These are phyloP conservation scores for Agaricus subrufescens DNA, from an alignment of 768 basidiomycete genomes.

Conservation along the genomic window DNA sequence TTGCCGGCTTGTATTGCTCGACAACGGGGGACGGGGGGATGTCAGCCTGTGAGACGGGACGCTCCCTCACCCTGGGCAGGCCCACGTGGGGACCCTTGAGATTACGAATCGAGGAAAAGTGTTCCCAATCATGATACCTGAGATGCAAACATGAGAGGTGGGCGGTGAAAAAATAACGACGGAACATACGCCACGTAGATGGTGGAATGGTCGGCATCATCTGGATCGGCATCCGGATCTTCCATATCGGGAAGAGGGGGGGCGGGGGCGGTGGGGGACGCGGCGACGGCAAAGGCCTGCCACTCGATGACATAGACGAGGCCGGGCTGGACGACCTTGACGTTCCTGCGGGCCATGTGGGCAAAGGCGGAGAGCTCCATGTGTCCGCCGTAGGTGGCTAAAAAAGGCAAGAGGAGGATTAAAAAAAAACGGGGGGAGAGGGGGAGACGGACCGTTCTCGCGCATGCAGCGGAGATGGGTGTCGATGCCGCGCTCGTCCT, in stretches of 20 bases:
- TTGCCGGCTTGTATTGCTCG: slow-evolving; percentile 13
- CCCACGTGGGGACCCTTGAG: slow-evolving; percentile 79
- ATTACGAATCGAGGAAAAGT: slow-evolving; percentile 92
- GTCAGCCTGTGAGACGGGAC: slow-evolving; percentile 25
- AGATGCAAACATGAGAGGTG: neutral
- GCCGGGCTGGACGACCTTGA: slow-evolving; percentile 92
- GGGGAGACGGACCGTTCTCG: slow-evolving; percentile 53
- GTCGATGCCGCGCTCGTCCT: slow-evolving; percentile 72
- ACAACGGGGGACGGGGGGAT: slow-evolving; percentile 22
- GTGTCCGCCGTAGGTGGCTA: slow-evolving; percentile 89
- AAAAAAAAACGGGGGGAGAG: neutral
- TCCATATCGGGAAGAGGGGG: slow-evolving; percentile 12
- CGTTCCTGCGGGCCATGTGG: slow-evolving; percentile 68
- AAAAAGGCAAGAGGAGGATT: neutral
- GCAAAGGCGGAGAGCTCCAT: slow-evolving; percentile 93
- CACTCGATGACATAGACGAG: slow-evolving; percentile 89
- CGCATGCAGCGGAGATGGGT: slow-evolving; percentile 76
- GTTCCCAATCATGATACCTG: slow-evolving; percentile 93
- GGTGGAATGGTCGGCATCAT: slow-evolving; percentile 26
- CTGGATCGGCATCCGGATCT: slow-evolving; percentile 19
- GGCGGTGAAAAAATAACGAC: neutral
- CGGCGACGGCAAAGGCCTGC: slow-evolving; percentile 46
- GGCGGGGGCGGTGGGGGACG: slow-evolving; percentile 10
- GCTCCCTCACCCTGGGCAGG: slow-evolving; percentile 59
- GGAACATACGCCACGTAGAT: slow-evolving; percentile 81